Base-by-base conservation (phyloP, 148 eudicot species). In the Chenopodium album region DNA sequence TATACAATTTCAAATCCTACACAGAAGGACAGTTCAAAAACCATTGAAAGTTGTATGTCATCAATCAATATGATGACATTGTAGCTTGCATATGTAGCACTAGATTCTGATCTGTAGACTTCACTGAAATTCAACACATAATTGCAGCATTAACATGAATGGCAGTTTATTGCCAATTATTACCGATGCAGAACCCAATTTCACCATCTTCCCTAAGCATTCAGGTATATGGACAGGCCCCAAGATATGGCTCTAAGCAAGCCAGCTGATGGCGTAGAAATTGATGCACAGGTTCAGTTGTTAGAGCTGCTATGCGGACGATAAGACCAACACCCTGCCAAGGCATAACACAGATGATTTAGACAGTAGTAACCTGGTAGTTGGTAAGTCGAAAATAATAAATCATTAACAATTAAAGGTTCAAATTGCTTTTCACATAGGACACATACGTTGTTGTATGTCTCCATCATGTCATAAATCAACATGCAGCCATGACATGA, bases 241-340 rank as follows among this genome's bases (percentile, higher is more conserved):
- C 98, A 76, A 94, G 87, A 75, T 91, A 59, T n/a, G 91, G 84
- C 86, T 92, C 97, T 78, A 92, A 69, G 86, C 90, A 76, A 22
- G 88, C 83, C 85, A 94, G 84, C 62, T 94, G 92, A 80, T 84
- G 86, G 59, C 85, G 93, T 78, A 94, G 76, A 81, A 94, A 94
- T 81, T 71, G 91, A 85, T 94, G 90, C 37, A 94, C 92, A 59
- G 94, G 83, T 85, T 94, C 98, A 59, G 97, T 94, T 28, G 97
- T 89, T 80, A 41, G 81, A 76, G 98, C 92, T 54, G 97, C 97
- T 78, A 94, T 87, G 64, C 98, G 88, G 47, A 92, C 83, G 12
- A 91, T 84, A 66, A 92, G 86, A 75, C 98, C 98, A 10, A 60
- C 78, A 76, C 90, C 93, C 98, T 91, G 91, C 76, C 82, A 75